Conservation (phyloP, 1,139 yeast species). For the Suhomyces chickasaworum region DNA sequence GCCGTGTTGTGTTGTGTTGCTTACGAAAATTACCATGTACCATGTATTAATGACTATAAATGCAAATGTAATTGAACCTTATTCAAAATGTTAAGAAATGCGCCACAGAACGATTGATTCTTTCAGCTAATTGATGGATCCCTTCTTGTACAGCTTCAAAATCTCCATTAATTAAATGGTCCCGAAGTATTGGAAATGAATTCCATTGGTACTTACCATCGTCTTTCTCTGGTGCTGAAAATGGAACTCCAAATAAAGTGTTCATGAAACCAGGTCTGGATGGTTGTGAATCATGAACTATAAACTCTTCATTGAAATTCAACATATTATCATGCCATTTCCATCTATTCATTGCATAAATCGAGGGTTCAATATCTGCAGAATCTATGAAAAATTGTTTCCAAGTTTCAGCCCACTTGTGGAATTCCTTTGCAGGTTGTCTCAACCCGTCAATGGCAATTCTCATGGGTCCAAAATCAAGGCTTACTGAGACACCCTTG, state of each 20-base stretch:
- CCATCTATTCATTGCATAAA: slow-evolving; percentile 71
- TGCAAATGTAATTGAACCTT: background rate
- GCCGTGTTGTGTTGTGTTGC: no score
- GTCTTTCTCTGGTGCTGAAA: slow-evolving; percentile 48
- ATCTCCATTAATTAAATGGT: slow-evolving; percentile 53
- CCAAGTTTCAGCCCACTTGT: slow-evolving; percentile 60
- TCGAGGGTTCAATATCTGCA: slow-evolving; percentile 63
- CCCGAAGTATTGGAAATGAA: slow-evolving; percentile 76
- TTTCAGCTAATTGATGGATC: slow-evolving; percentile 48
- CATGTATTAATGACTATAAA: slow-evolving; percentile 1
- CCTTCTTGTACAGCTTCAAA: slow-evolving; percentile 60
- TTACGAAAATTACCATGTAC: background rate
- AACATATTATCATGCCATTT: slow-evolving; percentile 74
- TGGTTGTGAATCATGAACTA: slow-evolving; percentile 28
- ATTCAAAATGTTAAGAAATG: slow-evolving; percentile 14
- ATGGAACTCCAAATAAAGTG: slow-evolving; percentile 68
- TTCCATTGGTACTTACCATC: slow-evolving; percentile 52
- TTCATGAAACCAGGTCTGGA: slow-evolving; percentile 70
- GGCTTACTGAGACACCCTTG: slow-evolving; percentile 10
- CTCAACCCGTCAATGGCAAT: slow-evolving; percentile 28
- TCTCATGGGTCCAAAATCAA: slow-evolving; percentile 33
- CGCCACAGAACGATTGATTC: slow-evolving; percentile 30
- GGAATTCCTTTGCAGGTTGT: slow-evolving; percentile 29
- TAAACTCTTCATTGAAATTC: slow-evolving; percentile 55
- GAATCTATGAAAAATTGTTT: slow-evolving; percentile 34